Conservation (phyloP, 352 stramenopile genomes). For the Pythium aquatile region DNA sequence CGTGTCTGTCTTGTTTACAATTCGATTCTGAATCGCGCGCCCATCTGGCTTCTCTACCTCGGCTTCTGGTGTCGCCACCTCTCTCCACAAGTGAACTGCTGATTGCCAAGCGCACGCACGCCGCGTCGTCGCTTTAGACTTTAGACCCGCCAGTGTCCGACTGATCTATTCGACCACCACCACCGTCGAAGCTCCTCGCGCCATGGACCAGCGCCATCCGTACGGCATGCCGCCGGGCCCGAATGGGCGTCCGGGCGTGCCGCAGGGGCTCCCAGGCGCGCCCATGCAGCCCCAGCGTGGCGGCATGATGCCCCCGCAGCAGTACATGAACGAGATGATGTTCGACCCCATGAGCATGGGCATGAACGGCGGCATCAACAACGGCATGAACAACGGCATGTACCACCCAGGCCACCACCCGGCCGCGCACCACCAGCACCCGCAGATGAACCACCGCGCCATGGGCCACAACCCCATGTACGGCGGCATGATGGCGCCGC, state of each 20-base stretch:
- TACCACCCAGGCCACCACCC: constrained; percentile 53
- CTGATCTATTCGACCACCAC: not conserved
- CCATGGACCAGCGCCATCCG: constrained; percentile 64
- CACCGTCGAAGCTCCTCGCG: not conserved
- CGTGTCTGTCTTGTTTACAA: constrained; percentile 8
- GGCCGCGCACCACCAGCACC: constrained; percentile 31
- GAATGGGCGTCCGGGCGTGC: constrained; percentile 27
- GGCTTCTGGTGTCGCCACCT: constrained; percentile 12
- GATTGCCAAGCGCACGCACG: not conserved
- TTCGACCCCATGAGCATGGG: constrained; percentile 62
- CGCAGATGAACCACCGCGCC: constrained; percentile 30
- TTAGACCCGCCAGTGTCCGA: constrained; percentile 18
- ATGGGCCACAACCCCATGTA: constrained; percentile 39
- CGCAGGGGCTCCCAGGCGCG: constrained; percentile 34
- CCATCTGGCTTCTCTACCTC: constrained; percentile 9
- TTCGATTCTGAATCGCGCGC: constrained; percentile 11
- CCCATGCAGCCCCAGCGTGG: constrained; percentile 38
- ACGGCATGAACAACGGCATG: constrained; percentile 37
- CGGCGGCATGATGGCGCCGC: constrained; percentile 51
- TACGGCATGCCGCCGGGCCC: constrained; percentile 50
- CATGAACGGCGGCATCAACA: constrained; percentile 59
- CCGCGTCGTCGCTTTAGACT: not conserved
- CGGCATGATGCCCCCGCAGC: constrained; percentile 45
- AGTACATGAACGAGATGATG: constrained; percentile 81
- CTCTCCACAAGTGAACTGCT: not conserved